Conservation (phyloP, 768 basidiomycete genomes). For the Boletus vermiculosoides region DNA sequence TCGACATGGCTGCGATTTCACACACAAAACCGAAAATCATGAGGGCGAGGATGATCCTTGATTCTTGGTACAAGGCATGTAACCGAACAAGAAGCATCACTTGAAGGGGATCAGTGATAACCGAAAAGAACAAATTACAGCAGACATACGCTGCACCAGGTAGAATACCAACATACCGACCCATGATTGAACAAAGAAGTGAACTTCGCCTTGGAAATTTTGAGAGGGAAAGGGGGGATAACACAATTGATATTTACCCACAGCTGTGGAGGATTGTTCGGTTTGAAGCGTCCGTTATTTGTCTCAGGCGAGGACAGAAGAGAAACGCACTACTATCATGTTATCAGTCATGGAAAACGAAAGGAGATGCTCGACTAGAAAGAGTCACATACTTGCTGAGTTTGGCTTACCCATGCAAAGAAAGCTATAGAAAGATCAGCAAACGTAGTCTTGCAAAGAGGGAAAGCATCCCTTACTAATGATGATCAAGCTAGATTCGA, state of each 20-base stretch:
- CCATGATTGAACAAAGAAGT: conserved; percentile 9
- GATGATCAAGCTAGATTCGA: conserved; percentile 18
- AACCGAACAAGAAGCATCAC: conserved; percentile 14
- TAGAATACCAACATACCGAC: background rate
- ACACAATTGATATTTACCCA: background rate
- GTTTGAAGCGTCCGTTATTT: background rate
- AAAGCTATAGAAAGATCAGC: conserved; percentile 12
- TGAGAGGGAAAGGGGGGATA: background rate
- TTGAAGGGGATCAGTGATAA: background rate
- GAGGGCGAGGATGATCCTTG: conserved; percentile 4
- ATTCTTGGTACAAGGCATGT: conserved; percentile 14
- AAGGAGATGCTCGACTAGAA: background rate
- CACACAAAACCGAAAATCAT: conserved; percentile 4
- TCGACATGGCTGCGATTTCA: background rate
- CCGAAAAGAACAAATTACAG: background rate
- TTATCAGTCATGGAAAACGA: background rate
- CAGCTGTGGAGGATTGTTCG: background rate
- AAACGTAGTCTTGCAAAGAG: rapidly evolving
- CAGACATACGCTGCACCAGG: background rate
- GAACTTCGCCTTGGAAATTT: conserved; percentile 6
- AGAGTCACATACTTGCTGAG: conserved; percentile 7
- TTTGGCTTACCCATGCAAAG: conserved; percentile 1
- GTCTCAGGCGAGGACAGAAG: background rate
- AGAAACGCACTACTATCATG: conserved; percentile 7
- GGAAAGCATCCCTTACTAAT: background rate